Percentiles rank a stretch among this genome's conserved stretches.
phyloP scores from a whole-genome alignment of 1,284 basidiomycete genomes.

The Ustilago xerochloae region DNA sequence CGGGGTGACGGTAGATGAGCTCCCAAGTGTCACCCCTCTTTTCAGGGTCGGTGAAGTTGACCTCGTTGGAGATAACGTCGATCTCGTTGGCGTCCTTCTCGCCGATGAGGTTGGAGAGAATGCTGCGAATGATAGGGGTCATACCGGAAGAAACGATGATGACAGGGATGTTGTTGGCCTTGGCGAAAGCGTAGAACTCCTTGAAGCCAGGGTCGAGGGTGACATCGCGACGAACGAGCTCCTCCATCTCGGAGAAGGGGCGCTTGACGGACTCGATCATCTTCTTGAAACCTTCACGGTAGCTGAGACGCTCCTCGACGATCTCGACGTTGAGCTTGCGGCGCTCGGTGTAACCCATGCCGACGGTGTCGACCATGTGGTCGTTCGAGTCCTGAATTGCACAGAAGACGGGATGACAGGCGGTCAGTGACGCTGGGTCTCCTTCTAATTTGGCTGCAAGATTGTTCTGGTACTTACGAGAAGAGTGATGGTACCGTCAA shows the following conservation, averaged over 20 bases:
- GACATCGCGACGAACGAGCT: constrained; percentile 64
- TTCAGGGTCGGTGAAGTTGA: constrained; percentile 66
- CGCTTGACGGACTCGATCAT: constrained; percentile 66
- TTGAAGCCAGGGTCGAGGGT: constrained; percentile 68
- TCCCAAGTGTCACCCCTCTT: constrained; percentile 64
- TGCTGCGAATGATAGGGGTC: constrained; percentile 66
- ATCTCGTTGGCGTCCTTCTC: constrained; percentile 66
- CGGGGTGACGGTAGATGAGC: constrained; percentile 66
- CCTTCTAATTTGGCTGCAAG: too few species aligned
- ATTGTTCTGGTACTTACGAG: constrained; percentile 33
- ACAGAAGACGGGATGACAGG: background rate
- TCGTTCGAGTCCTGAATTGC: constrained; percentile 64
- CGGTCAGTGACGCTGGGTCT: background rate
- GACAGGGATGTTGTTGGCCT: constrained; percentile 65
- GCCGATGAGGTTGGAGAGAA: constrained; percentile 66
- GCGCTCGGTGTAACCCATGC: constrained; percentile 67
- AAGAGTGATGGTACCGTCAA: constrained; percentile 65
- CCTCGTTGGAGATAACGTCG: constrained; percentile 67
- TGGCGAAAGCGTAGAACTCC: constrained; percentile 66
- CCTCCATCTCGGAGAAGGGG: constrained; percentile 65
- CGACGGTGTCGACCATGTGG: constrained; percentile 68
- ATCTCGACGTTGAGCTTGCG: constrained; percentile 68
- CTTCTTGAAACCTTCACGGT: constrained; percentile 66
- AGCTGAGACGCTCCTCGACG: constrained; percentile 61
- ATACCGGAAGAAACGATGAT: constrained; percentile 67